A percentile compares a stretch with the other conserved stretches of the same genome.
Conservation (phyloP, 345 rosid species). For the Populus pruinosa region DNA sequence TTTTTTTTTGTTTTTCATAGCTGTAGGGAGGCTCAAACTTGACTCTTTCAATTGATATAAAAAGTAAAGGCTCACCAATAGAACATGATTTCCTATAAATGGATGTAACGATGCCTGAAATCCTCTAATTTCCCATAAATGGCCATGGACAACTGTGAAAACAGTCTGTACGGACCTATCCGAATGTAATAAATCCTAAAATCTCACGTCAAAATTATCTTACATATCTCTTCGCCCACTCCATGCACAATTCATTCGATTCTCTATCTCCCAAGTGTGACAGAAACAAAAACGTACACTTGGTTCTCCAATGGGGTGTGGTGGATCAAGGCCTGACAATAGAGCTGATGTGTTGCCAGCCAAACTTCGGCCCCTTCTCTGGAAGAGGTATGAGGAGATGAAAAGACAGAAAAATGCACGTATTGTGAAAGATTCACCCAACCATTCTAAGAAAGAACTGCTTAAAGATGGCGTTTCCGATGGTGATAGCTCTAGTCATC, state of each 20-base stretch:
- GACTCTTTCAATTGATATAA: slow-evolving; percentile 8
- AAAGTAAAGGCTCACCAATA: neutral
- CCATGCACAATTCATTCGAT: no score
- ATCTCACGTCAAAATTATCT: neutral
- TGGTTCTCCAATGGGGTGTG: slow-evolving; percentile 25
- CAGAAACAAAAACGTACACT: no score
- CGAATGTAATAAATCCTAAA: neutral
- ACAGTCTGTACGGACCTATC: neutral
- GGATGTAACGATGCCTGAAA: no score
- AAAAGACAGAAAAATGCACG: neutral
- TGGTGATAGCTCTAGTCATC: slow-evolving; percentile 2
- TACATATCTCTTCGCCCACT: neutral
- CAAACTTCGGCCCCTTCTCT: slow-evolving; percentile 20
- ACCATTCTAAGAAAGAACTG: slow-evolving; percentile 22
- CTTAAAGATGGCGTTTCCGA: slow-evolving; percentile 19
- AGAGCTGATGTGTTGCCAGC: neutral
- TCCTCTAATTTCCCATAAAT: neutral
- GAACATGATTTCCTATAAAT: neutral
- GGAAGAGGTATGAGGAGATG: slow-evolving; percentile 15
- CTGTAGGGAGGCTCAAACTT: neutral
- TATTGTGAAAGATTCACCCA: neutral
- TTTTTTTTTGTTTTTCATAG: neutral
- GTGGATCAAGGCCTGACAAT: slow-evolving; percentile 14
- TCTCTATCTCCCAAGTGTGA: neutral
- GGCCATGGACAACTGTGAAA: neutral